Base-by-base conservation (phyloP, 2,329 filamentous ascomycete species). In the Monilinia aucupariae region DNA sequence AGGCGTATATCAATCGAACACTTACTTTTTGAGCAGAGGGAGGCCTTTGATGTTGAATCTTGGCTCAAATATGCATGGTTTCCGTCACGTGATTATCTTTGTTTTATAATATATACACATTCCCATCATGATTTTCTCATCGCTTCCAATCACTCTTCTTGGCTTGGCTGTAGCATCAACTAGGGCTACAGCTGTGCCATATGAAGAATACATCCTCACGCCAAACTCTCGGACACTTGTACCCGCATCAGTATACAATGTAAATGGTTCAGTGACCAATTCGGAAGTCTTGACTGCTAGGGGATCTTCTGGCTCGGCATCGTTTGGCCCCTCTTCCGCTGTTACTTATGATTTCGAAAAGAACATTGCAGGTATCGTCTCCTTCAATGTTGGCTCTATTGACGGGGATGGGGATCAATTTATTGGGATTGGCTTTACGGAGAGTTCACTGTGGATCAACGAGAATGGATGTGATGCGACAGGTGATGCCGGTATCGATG, bases 361-460 rank as follows among this genome's bases (percentile, higher is more conserved):
- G 58, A 78, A 78, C 52, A 72, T 78, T 13, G 77, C 70, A 0
- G 76, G 77, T 32, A 66, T 75, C 2, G 75, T 78, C 10, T 73
- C 72, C 2, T 68, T 78, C 12, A 71, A 70, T 7, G 69, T 76
- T 13, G 68, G 64, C 1, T 61, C 65, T 1, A 69, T 69, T 0
- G 68, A 72, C 3, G 63, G 52, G 5, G 32, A 67, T 0, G 54
- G 8, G 1, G 64, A 69, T 56, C 73, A 72, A 12, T 74, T 72
- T n/a, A 68, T 79, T 9, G 76, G 76, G 6, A 64, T 78, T 9
- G 75, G 73, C 3, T 79, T 76, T 62, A 74, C 73, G 0, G 76
- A 79, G 63, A 74, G 72, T 2, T 73, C 66, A 30, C 66, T 81
- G 1, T 84, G 79, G 79, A 79, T 84, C 52, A 80, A 76, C 45